A percentile compares a stretch with the other conserved stretches of the same genome.
Conservation (phyloP, 768 basidiomycete genomes). For the Agaricus blazei region DNA sequence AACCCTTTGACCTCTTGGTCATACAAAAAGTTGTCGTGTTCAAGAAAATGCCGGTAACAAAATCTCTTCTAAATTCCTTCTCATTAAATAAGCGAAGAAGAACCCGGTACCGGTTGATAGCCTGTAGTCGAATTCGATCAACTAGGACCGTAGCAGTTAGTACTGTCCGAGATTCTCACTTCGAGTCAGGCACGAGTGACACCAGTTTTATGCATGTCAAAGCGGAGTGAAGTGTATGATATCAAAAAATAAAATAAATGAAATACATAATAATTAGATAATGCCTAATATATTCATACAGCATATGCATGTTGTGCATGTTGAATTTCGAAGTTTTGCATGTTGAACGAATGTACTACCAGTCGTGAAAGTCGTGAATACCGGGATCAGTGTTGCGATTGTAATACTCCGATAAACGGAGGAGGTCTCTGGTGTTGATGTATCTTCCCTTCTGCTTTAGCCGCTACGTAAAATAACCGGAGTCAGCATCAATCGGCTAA, state of each 20-base stretch:
- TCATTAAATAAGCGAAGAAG: no score
- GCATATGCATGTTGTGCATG: no score
- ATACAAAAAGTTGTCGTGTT: no score
- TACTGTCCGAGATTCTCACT: background rate
- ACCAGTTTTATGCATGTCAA: no score
- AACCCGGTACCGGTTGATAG: no score
- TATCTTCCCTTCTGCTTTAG: conserved; percentile 45
- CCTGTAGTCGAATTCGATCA: background rate
- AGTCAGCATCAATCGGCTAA: conserved; percentile 7
- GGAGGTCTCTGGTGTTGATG: conserved; percentile 39
- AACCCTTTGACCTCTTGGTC: no score
- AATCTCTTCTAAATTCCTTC: no score
- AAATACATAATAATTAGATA: background rate
- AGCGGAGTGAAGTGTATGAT: background rate
- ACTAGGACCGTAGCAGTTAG: background rate
- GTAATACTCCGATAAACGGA: conserved; percentile 66
- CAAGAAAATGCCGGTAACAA: no score
- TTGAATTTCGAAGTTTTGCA: no score
- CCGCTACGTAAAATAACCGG: conserved; percentile 32
- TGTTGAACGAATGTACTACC: background rate
- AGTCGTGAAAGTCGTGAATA: conserved; percentile 12
- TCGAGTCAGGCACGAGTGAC: no score
- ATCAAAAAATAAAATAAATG: background rate
- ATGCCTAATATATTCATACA: no score
- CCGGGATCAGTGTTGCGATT: conserved; percentile 23